A percentile compares a stretch with the other conserved stretches of the same genome.
These are phyloP conservation scores for Aethionema arabicum DNA, from an alignment of 345 rosid genomes.

Conservation along the genomic window DNA sequence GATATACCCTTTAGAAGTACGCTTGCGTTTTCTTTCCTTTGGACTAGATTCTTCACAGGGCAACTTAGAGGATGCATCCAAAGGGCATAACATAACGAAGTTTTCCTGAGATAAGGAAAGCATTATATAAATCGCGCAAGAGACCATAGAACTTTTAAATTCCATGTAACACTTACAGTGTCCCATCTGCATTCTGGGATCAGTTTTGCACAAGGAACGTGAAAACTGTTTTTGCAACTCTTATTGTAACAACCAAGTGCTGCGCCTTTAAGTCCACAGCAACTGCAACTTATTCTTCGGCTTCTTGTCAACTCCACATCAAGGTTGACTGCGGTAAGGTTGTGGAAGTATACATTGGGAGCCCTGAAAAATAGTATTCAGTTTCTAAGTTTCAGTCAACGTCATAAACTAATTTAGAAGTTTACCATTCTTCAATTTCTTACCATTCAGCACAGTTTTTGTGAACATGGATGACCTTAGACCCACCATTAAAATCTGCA, in stretches of 20 bases:
- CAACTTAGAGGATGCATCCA: conserved; percentile 64
- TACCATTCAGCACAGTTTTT: conserved; percentile 91
- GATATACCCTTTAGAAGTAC: conserved; percentile 47
- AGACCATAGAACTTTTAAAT: background rate
- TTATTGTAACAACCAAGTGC: conserved; percentile 89
- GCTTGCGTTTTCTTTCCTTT: conserved; percentile 37
- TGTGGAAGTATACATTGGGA: conserved; percentile 81
- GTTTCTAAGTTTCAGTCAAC: background rate
- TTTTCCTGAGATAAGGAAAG: conserved; percentile 51
- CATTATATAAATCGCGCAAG: conserved; percentile 7
- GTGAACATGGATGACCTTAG: conserved; percentile 67
- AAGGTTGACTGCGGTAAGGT: conserved; percentile 68
- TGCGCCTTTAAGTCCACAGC: conserved; percentile 91
- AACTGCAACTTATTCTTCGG: conserved; percentile 65
- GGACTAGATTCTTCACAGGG: conserved; percentile 52
- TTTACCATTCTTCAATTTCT: conserved; percentile 27
- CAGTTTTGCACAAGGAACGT: conserved; percentile 70
- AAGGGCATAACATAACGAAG: conserved; percentile 84
- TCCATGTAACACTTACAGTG: conserved; percentile 48
- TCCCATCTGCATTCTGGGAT: conserved; percentile 86
- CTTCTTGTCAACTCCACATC: conserved; percentile 86
- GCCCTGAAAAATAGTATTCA: conserved; percentile 55
- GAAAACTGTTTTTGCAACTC: conserved; percentile 72
- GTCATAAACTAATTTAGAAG: background rate
- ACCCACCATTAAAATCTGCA: conserved; percentile 52